These are phyloP conservation scores for Eucalyptus regnans DNA, from an alignment of 345 rosid genomes.

Conservation along the genomic window DNA sequence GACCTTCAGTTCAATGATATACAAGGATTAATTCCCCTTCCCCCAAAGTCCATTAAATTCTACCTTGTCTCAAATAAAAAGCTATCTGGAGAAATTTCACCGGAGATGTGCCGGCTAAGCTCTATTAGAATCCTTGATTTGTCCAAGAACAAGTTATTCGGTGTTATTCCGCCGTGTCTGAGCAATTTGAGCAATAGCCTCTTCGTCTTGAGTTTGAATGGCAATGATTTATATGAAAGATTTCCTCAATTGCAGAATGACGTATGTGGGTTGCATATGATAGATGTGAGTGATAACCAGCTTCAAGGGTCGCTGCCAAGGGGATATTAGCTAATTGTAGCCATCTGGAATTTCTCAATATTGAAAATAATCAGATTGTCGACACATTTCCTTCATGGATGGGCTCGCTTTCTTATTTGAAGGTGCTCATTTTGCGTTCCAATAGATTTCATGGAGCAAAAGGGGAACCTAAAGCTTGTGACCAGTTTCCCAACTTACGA, in stretches of 20 bases:
- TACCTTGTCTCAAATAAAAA: not conserved
- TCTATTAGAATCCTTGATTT: not conserved
- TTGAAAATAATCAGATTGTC: not conserved
- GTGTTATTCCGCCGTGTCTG: not conserved
- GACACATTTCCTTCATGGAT: not conserved
- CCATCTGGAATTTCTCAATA: not conserved
- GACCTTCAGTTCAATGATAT: too few species aligned
- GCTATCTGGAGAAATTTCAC: not conserved
- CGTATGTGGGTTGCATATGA: accelerated
- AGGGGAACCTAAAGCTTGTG: not conserved
- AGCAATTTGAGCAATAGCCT: not conserved
- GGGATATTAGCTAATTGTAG: not conserved
- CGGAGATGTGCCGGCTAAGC: not conserved
- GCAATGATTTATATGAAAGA: not conserved
- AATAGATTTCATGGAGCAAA: not conserved
- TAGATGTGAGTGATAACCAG: not conserved
- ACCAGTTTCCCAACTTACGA: not conserved
- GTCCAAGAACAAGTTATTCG: not conserved
- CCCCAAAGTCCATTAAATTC: accelerated
- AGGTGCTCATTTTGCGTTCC: not conserved
- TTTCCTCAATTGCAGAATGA: not conserved
- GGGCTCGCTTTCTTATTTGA: not conserved
- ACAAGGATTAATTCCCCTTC: too few species aligned
- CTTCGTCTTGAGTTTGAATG: not conserved
- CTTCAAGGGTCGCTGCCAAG: not conserved